These are phyloP conservation scores for Metschnikowia corniflorae DNA, from an alignment of 805 yeast genomes.

Conservation along the genomic window DNA sequence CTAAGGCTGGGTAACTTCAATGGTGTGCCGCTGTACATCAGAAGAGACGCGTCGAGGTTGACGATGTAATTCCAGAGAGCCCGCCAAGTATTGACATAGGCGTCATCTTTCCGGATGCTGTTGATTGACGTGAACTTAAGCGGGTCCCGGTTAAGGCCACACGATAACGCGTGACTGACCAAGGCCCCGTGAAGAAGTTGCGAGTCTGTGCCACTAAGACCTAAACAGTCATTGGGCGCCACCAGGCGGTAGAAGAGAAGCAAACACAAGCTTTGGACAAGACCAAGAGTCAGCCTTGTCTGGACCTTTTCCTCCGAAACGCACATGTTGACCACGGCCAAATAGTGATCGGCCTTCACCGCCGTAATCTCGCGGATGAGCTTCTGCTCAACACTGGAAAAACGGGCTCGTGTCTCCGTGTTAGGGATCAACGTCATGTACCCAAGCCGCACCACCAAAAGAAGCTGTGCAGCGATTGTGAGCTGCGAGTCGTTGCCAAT, in stretches of 20 bases:
- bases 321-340: slow-evolving; percentile 32
- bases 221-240: slow-evolving; percentile 42
- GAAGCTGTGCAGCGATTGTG: slow-evolving; percentile 26
- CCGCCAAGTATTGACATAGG: slow-evolving; percentile 33
- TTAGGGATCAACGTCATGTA: slow-evolving; percentile 39
- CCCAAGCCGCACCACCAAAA: slow-evolving; percentile 33
- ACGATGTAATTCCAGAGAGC: slow-evolving; percentile 33
- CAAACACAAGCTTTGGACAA: slow-evolving; percentile 34
- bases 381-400: slow-evolving; percentile 24
- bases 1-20: slow-evolving; percentile 27
- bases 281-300: slow-evolving; percentile 30
- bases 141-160: slow-evolving; percentile 42
- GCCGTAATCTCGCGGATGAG: slow-evolving; percentile 31
- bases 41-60: slow-evolving; percentile 27
- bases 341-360: slow-evolving; percentile 26
- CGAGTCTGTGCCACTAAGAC: slow-evolving; percentile 38
- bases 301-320: slow-evolving; percentile 29
- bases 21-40: slow-evolving; percentile 33
- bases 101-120: slow-evolving; percentile 26
- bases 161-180: slow-evolving; percentile 36
- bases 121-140: slow-evolving; percentile 27
- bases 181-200: slow-evolving; percentile 36
- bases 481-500: slow-evolving; percentile 33
- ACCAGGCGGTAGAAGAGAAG: slow-evolving; percentile 34
- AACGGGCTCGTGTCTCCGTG: slow-evolving; percentile 25